phyloP scores from a whole-genome alignment of 306 rosid genomes.

The Cercis canadensis region DNA sequence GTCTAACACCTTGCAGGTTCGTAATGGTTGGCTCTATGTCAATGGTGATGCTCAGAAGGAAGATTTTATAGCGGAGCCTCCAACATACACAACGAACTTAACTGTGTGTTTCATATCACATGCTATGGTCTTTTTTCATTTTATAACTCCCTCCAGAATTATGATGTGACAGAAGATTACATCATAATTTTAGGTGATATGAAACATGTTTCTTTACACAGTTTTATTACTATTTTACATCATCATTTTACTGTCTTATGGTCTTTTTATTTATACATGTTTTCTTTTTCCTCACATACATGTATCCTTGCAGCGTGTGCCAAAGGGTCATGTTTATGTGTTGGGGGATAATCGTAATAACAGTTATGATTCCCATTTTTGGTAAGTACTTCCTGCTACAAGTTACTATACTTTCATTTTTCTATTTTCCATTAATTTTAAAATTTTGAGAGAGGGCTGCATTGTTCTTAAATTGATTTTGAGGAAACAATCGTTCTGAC shows the following conservation, averaged over 20 bases:
- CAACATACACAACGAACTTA: constrained; percentile 51
- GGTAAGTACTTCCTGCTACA: constrained; percentile 54
- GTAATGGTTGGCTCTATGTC: constrained; percentile 66
- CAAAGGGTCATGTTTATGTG: constrained; percentile 82
- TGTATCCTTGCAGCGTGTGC: constrained; percentile 69
- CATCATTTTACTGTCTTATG: neutral
- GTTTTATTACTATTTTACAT: no score
- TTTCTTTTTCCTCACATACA: constrained; percentile 9
- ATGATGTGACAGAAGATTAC: constrained; percentile 1
- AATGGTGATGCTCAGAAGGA: constrained; percentile 74
- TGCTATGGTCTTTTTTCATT: constrained; percentile 24
- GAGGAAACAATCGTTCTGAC: constrained; percentile 2
- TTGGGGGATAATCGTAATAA: constrained; percentile 92
- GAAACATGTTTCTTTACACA: no score
- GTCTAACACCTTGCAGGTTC: constrained; percentile 54
- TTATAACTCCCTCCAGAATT: constrained; percentile 10
- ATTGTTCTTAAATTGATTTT: neutral
- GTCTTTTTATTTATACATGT: neutral
- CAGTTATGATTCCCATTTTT: constrained; percentile 80
- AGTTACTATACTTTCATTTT: neutral
- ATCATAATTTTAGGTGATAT: constrained; percentile 16
- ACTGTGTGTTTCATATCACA: constrained; percentile 55
- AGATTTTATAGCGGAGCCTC: constrained; percentile 66
- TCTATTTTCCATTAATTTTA: constrained; percentile 4
- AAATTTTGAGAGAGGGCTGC: neutral